Evolutionary conservation across 2,329 filamentous ascomycete species (phyloP), one percentile per base, ranked within the genome.

Genomic region (Monosporascus sp.): DNA sequence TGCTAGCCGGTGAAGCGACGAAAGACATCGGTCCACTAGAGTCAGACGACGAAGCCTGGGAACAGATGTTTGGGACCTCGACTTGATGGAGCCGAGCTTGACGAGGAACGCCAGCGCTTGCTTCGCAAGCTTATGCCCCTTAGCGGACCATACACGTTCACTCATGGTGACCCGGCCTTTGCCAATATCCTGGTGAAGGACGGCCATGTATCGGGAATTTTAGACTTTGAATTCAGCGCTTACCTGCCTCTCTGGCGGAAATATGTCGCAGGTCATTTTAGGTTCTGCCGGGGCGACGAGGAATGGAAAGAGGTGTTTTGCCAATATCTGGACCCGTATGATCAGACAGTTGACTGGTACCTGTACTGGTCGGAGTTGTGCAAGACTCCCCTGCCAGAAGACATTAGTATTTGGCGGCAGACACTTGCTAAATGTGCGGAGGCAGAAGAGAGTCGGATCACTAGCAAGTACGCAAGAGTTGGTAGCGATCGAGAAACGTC

Each of bases 201-300:
- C 27, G 43, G 43, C 17, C 37, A 51, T 17, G 48, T 54, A 22
- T 47, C 49, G 8, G 52, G 49, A 2, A 48, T 54, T 24, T 24
- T 54, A 27, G 52, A 41, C 52, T 49, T 54, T 36, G 49, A 54
- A 26, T 26, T 31, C 5, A 44, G 49, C 9, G 49, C 49, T 3
- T 51, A 51, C 45, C 38, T 51, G 24, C 52, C 45, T 5, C 45
- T 51, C 17, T 51, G 52, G 52, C 46, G 44, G 45, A 45, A 51
- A 8, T 54, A 49, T 14, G 38, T 49, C 7, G 11, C 9, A 9
- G 48, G 45, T 7, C 45, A 47, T 14, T 51, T 43, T 14, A 20
- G 31, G 14, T 14, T 37, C 27, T 45, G 27, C n/a, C 27, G 19
- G 6, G 40, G 22, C 6, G 52, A 54, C 17, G 36, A 5, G 20